Evolutionary conservation across 805 yeast genomes (phyloP).

Genomic region (Saturnispora saitoi): DNA sequence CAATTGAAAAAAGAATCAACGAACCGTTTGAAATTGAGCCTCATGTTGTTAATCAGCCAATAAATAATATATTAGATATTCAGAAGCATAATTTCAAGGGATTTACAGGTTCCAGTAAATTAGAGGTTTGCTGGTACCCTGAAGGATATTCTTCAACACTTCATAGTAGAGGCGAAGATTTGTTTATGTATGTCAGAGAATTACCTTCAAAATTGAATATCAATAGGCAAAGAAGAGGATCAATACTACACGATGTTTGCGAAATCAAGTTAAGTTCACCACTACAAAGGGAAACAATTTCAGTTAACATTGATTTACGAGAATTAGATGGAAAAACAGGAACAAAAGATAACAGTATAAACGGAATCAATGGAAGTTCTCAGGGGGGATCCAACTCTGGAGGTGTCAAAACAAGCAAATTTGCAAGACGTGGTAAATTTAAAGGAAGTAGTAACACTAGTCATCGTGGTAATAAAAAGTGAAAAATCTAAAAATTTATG

Average conservation of each 20-base stretch:
- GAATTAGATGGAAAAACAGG: constrained; percentile 32
- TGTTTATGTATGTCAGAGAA: constrained; percentile 44
- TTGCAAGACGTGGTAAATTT: background rate
- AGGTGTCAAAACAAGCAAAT: background rate
- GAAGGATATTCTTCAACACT: constrained; percentile 45
- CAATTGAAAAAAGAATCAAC: background rate
- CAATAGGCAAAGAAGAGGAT: constrained; percentile 20
- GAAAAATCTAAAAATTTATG: too few relatives aligned
- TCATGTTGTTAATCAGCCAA: background rate
- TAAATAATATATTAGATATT: background rate
- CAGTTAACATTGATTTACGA: constrained; percentile 34
- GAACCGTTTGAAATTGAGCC: background rate
- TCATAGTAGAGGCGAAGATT: constrained; percentile 39
- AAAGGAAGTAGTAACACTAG: background rate
- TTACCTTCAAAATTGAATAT: constrained; percentile 38
- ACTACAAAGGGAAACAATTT: constrained; percentile 26
- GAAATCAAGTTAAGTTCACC: constrained; percentile 38
- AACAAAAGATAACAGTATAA: background rate
- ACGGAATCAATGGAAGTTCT: background rate
- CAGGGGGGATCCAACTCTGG: background rate
- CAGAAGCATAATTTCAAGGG: background rate
- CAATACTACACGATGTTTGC: constrained; percentile 27
- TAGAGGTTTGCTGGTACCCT: constrained; percentile 31
- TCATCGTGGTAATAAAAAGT: background rate
- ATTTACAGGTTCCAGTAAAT: constrained; percentile 12